These are phyloP conservation scores for Candida orba DNA, from an alignment of 805 yeast species.

Conservation along the genomic window DNA sequence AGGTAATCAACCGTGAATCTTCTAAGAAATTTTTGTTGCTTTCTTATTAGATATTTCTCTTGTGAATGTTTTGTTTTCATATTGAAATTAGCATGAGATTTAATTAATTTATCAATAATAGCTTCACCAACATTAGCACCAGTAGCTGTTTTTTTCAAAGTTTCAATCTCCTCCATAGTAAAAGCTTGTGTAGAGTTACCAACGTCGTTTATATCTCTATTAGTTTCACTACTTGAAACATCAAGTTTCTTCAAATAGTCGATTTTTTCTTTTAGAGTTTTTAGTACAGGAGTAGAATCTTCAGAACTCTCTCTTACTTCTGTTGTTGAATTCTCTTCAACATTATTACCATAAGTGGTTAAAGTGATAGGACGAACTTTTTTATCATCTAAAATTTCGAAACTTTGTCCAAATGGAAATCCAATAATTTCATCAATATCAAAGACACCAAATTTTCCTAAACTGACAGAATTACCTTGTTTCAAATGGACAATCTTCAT, in stretches of 20 bases:
- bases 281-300: slow-evolving; percentile 20
- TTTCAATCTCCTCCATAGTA: slow-evolving; percentile 75
- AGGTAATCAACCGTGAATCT: slow-evolving; percentile 77
- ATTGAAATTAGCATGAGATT: slow-evolving; percentile 79
- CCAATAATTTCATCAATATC: slow-evolving; percentile 70
- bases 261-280: slow-evolving; percentile 21
- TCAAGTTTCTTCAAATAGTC: slow-evolving; percentile 25
- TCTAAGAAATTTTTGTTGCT: slow-evolving; percentile 84
- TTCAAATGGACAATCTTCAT: slow-evolving; percentile 63
- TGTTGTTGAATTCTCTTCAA: slow-evolving; percentile 15
- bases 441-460: slow-evolving; percentile 92
- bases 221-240: slow-evolving; percentile 43
- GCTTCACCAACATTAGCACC: slow-evolving; percentile 58
- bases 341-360: slow-evolving; percentile 26
- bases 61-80: slow-evolving; percentile 86
- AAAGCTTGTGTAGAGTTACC: slow-evolving; percentile 70
- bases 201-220: slow-evolving; percentile 59
- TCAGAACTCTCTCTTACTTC: slow-evolving; percentile 21
- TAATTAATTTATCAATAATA: slow-evolving; percentile 75
- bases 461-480: slow-evolving; percentile 50
- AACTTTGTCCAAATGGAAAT: slow-evolving; percentile 79
- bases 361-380: slow-evolving; percentile 43
- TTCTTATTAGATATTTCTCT: slow-evolving; percentile 84
- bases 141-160: slow-evolving; percentile 63
- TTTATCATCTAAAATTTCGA: slow-evolving; percentile 64